Base-by-base conservation (phyloP, 177 flowering plant species). In the Vitis hybrid region DNA sequence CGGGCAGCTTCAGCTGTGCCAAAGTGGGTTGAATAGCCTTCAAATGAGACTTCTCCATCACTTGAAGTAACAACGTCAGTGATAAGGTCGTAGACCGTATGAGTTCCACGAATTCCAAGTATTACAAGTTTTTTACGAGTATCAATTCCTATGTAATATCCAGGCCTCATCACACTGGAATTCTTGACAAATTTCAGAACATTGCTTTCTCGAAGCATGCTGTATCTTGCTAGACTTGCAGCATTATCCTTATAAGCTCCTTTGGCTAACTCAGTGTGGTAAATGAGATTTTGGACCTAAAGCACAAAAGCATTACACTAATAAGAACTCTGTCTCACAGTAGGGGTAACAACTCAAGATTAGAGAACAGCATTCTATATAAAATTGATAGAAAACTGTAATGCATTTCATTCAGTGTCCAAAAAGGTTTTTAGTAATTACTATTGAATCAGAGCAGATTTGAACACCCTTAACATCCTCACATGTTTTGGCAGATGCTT, bases 1-100 rank as follows among this genome's bases (percentile, higher is more conserved):
- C 92, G 91, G 78, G 98, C 98, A 71, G 97, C 94, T 85, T 95
- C 97, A 65, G 93, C 87, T 2, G 89, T 91, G 61, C 99, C 98
- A 82, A 95, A 95, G 79, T 93, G 99, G 11, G 94, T 85, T 58
- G 97, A 88, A 75, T 83, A 95, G 63, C 97, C 98, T 77, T 93
- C 97, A 78, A 83, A 82, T 62, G 91, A 87, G 68, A 91, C 80
- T 68, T 87, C 97, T 76, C 74, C 83, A 70, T 87, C 84, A 67
- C 97, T 86, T 59, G 94, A 83, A 74, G 96, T 78, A 61, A 88
- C 87, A 77, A 95, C 81, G 55, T 91, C 92, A 53, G 99, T 95
- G 22, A 95, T 82, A 66, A 95, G 84, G 60, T 95, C 99, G 80
- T 84, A 93, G 1, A 89, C 90, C 5, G 93, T 85, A 71, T 91